phyloP scores from a whole-genome alignment of 306 rosid species.

The Prunus mume region DNA sequence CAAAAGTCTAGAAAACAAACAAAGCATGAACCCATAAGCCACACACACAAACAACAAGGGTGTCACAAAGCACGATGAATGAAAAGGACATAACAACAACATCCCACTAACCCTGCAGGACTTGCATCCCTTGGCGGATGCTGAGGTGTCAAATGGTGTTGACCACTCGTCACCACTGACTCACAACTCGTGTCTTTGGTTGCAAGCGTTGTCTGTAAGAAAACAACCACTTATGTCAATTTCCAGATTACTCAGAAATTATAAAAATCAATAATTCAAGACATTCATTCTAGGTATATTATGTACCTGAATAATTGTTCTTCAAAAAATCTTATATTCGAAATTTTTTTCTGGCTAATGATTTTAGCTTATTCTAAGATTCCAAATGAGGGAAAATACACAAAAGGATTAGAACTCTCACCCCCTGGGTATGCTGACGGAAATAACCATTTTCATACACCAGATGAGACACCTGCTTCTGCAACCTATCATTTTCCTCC shows the following conservation, averaged over 20 bases:
- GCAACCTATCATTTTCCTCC: constrained; percentile 99
- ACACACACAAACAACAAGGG: constrained; percentile 31
- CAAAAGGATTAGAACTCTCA: constrained; percentile 22
- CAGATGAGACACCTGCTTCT: constrained; percentile 94
- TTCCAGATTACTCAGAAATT: background rate
- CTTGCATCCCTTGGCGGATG: constrained; percentile 99
- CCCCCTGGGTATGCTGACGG: constrained; percentile 87
- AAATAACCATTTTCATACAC: constrained; percentile 95
- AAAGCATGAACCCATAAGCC: constrained; percentile 40
- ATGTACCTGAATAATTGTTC: background rate
- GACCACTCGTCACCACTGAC: constrained; percentile 93
- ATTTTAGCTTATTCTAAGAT: background rate
- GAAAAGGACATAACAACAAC: constrained; percentile 57
- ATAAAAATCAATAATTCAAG: background rate
- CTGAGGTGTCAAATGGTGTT: constrained; percentile 83
- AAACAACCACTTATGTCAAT: constrained; percentile 20
- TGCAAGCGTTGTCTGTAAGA: constrained; percentile 66
- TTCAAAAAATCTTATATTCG: background rate
- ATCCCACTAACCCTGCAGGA: constrained; percentile 99
- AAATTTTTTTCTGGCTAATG: background rate
- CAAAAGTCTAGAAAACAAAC: constrained; percentile 75
- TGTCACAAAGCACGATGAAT: constrained; percentile 34
- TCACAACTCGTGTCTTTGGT: constrained; percentile 96
- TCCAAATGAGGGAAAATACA: background rate
- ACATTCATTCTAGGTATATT: background rate